phyloP scores from a whole-genome alignment of 495 filamentous ascomycete species.

The Astrocystis sublimbata region DNA sequence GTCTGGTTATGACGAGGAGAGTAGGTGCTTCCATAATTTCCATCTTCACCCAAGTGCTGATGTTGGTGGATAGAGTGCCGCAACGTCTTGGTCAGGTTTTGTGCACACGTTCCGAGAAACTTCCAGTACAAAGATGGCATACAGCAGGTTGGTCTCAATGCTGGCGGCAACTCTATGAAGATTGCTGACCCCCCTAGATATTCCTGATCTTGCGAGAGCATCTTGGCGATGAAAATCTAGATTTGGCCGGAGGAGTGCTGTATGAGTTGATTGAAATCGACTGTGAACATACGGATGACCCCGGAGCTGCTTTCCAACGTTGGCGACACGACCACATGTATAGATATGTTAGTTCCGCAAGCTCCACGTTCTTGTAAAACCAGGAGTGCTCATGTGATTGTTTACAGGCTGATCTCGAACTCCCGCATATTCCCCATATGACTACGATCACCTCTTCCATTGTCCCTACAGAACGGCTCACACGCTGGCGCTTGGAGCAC shows the following conservation, averaged over 20 bases:
- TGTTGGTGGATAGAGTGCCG: constrained; percentile 28
- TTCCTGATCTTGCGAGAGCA: constrained; percentile 36
- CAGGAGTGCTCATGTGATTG: too few species aligned
- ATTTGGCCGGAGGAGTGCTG: constrained; percentile 36
- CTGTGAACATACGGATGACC: constrained; percentile 36
- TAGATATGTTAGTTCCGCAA: constrained; percentile 39
- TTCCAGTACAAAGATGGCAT: constrained; percentile 38
- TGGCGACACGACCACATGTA: constrained; percentile 36
- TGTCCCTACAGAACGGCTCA: constrained; percentile 29
- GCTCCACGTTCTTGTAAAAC: too few species aligned
- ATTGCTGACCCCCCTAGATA: constrained; percentile 25
- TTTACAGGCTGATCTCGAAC: constrained; percentile 32
- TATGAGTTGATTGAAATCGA: constrained; percentile 39
- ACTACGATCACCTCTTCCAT: constrained; percentile 35
- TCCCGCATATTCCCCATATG: constrained; percentile 39
- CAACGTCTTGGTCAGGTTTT: constrained; percentile 37
- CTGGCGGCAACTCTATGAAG: not conserved
- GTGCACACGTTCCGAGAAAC: constrained; percentile 36
- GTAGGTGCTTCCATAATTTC: constrained; percentile 17
- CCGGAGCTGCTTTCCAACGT: constrained; percentile 35
- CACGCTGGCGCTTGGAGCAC: constrained; percentile 31
- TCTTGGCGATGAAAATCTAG: constrained; percentile 37
- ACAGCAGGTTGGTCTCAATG: constrained; percentile 26
- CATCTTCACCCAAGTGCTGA: constrained; percentile 1
- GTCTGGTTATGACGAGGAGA: constrained; percentile 33